phyloP scores from a whole-genome alignment of 768 basidiomycete genomes.

The Rubroboletus satanas region DNA sequence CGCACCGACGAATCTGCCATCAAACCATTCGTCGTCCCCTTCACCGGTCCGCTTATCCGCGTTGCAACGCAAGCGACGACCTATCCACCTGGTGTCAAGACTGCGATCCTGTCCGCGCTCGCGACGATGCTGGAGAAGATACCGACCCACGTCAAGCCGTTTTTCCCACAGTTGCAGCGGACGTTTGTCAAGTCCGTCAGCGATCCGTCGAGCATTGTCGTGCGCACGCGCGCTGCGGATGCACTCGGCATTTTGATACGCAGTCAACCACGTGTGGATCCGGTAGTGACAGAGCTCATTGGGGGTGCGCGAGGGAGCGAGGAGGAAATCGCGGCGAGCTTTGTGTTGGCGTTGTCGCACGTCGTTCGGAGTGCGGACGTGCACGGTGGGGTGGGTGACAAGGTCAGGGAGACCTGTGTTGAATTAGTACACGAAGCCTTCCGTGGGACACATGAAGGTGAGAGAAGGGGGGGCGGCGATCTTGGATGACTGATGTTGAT shows the following conservation, averaged over 20 bases:
- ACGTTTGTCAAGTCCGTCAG: constrained; percentile 93
- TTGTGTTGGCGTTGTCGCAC: constrained; percentile 70
- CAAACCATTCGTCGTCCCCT: constrained; percentile 92
- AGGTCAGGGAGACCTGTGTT: constrained; percentile 64
- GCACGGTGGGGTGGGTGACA: constrained; percentile 71
- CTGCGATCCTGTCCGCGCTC: constrained; percentile 83
- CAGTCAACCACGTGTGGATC: constrained; percentile 86
- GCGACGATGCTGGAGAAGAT: constrained; percentile 82
- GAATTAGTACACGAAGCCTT: constrained; percentile 81
- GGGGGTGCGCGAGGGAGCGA: constrained; percentile 60
- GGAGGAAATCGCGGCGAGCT: constrained; percentile 66
- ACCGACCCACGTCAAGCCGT: constrained; percentile 88
- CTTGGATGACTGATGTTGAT: not conserved
- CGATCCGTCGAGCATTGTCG: constrained; percentile 71
- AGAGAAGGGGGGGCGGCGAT: not conserved
- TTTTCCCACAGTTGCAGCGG: constrained; percentile 96
- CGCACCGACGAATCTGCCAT: constrained; percentile 79
- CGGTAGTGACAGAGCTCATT: constrained; percentile 87
- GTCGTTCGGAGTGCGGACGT: constrained; percentile 61
- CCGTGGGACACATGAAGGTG: constrained; percentile 66
- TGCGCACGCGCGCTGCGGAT: constrained; percentile 77
- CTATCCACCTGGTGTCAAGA: constrained; percentile 91
- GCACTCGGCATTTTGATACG: constrained; percentile 89
- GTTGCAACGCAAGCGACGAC: constrained; percentile 87
- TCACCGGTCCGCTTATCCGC: constrained; percentile 93